Evolutionary conservation across 441 rosid genomes (phyloP), one percentile per base, ranked within the genome.

Genomic region (Syzygium syzygioides): DNA sequence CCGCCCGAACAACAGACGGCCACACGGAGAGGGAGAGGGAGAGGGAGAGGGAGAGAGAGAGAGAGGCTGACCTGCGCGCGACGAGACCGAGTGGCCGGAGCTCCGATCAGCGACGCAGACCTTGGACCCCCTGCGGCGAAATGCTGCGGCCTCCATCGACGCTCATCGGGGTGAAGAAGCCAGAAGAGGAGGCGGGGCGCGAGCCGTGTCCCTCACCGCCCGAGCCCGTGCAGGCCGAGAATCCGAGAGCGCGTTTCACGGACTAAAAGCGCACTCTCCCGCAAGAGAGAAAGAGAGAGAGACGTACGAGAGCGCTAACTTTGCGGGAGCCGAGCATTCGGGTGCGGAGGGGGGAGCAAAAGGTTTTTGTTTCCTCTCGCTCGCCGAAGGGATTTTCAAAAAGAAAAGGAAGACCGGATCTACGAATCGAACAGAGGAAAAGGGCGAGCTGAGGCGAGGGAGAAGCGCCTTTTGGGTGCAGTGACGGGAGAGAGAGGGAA

Each of bases 1-100:
- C 9, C 48, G 48, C 52, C 83, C 53, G 9, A 41, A 76, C 18
- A 41, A 76, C 18, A 76, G 83, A 41, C 26, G 10, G 83, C 53
- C 5, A 34, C 7, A 68, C 14, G 18, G 41, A 64, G 20, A 59
- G 13, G 2, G 14, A 32, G 23, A 64, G 20, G 25, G 13, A 4
- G 62, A 25, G n/a, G 1, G 1, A 1, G 9, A 34, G 8, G 19
- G 48, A n/a, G 13, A 4, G 62, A 25, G n/a, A 0, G 1, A 1
- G 9, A 34, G 50, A 11, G 28, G 53, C 52, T 41, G 52, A 76
- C 83, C 83, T 76, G 53, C 80, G 15, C 80, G 80, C 8, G 80
- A 71, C 28, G 80, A 71, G 41, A 37, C 52, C 5, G 48, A 6
- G 83, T 14, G 52, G n/a, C 83, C 52, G 83, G 83, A 76, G n/a